phyloP scores from a whole-genome alignment of 768 basidiomycete species.

The Leccinum boreale region DNA sequence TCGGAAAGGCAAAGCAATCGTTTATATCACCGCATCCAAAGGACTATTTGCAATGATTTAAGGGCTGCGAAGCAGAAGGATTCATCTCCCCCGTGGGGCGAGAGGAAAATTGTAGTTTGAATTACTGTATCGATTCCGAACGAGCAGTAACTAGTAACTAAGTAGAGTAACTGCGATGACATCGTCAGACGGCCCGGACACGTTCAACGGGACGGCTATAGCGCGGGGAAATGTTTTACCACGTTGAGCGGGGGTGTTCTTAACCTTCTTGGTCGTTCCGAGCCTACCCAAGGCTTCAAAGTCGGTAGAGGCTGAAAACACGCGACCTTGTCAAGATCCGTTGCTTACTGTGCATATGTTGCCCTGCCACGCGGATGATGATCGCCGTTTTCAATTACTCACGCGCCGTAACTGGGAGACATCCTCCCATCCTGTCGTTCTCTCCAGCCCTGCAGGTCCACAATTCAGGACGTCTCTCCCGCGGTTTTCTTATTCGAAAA shows the following conservation, averaged over 20 bases:
- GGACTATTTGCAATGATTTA: background rate
- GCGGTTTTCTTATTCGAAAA: background rate
- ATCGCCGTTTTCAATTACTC: background rate
- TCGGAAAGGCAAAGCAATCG: background rate
- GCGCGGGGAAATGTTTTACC: background rate
- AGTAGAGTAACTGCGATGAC: background rate
- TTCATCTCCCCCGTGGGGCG: background rate
- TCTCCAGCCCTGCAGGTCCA: background rate
- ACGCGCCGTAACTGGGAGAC: background rate
- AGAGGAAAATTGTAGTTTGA: background rate
- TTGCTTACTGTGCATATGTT: background rate
- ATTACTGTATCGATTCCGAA: background rate
- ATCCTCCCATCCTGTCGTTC: background rate
- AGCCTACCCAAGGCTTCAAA: background rate
- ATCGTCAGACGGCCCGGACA: background rate
- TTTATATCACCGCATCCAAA: background rate
- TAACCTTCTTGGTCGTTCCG: background rate
- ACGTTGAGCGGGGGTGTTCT: background rate
- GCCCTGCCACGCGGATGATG: constrained; percentile 10
- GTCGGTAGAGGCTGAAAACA: background rate
- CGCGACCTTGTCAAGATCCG: background rate
- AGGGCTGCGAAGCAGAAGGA: background rate
- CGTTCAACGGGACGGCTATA: background rate
- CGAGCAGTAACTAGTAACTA: background rate
- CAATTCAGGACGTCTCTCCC: background rate